Conservation (phyloP, 2,329 filamentous ascomycete genomes). For the Penicillium sp. region DNA sequence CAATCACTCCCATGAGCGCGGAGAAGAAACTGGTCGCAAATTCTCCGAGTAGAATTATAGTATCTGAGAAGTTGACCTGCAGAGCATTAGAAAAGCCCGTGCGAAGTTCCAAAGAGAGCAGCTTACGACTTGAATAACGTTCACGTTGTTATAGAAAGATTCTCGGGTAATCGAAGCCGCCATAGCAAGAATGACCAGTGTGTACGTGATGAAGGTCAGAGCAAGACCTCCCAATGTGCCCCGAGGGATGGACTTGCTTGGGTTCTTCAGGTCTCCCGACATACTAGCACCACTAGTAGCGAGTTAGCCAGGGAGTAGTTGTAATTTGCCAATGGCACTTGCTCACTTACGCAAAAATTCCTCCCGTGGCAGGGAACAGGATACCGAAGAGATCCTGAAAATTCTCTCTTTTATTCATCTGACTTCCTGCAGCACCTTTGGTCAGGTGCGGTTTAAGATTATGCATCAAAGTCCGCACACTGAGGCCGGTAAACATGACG, state of each 20-base stretch:
- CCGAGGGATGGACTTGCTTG: constrained; percentile 76
- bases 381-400: constrained; percentile 84
- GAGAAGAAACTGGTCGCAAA: constrained; percentile 81
- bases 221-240: constrained; percentile 76
- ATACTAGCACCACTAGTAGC: constrained; percentile 67
- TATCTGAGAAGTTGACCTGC: constrained; percentile 67
- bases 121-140: constrained; percentile 67
- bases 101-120: not conserved
- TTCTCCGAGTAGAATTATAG: constrained; percentile 73
- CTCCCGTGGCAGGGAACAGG: constrained; percentile 67
- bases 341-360: constrained; percentile 51
- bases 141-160: constrained; percentile 69
- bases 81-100: constrained; percentile 7
- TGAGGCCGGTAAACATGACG: constrained; percentile 75
- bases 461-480: constrained; percentile 62
- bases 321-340: constrained; percentile 25
- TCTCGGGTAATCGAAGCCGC: constrained; percentile 69
- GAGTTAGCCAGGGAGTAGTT: constrained; percentile 49
- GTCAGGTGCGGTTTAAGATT: constrained; percentile 68
- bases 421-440: constrained; percentile 57
- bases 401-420: constrained; percentile 60
- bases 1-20: constrained; percentile 79
- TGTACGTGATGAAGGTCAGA: constrained; percentile 71
- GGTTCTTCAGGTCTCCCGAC: constrained; percentile 79
- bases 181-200: constrained; percentile 72